Conservation (phyloP, 257 asterid species). For the Buddleja alternifolia region DNA sequence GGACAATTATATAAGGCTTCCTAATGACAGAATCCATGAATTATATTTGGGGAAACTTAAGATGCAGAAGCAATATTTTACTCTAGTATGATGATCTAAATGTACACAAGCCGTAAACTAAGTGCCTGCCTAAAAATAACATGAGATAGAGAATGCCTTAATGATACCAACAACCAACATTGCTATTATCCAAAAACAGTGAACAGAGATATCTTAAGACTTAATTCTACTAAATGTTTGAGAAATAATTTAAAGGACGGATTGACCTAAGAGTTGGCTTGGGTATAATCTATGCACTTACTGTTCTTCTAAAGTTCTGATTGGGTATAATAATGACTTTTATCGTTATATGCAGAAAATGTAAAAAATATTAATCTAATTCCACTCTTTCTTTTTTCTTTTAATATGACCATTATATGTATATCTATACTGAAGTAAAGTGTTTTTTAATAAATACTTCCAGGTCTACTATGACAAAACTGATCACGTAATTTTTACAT, state of each 20-base stretch:
- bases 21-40: background rate
- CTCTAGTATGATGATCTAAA: no score
- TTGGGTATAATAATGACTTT: no score
- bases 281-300: background rate
- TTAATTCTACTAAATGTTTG: no score
- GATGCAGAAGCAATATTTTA: background rate
- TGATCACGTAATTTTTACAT: no score
- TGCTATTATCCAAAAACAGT: background rate
- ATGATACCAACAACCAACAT: background rate
- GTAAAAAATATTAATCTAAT: no score
- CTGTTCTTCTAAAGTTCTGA: background rate
- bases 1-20: conserved; percentile 1
- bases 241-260: no score
- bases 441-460: no score
- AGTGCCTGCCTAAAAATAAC: conserved; percentile 7
- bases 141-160: background rate
- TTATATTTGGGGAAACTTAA: background rate
- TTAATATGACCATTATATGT: no score
- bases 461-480: no score
- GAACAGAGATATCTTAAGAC: background rate
- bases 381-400: no score
- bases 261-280: background rate
- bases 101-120: background rate
- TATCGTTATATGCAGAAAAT: no score
- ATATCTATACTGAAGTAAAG: no score